Conservation (phyloP, 306 rosid species). For the Quercus berberidifolia region DNA sequence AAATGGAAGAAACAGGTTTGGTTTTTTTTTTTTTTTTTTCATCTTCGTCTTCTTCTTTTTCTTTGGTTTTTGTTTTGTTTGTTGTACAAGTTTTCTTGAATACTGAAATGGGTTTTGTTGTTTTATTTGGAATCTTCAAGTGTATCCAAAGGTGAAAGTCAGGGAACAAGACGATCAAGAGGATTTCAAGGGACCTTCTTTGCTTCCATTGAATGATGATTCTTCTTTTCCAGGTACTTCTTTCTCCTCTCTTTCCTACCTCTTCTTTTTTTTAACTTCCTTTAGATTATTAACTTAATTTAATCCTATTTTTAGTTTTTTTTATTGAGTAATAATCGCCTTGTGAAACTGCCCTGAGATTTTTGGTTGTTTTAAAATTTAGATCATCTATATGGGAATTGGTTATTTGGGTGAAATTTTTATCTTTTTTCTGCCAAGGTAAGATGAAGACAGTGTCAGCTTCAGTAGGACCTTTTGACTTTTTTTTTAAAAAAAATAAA, state of each 20-base stretch:
- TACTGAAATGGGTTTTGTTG: constrained; percentile 7
- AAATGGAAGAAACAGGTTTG: constrained; percentile 3
- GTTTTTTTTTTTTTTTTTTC: not conserved
- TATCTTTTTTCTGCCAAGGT: not conserved
- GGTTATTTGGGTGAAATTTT: not conserved
- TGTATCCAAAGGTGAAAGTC: constrained; percentile 33
- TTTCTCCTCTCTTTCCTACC: not conserved
- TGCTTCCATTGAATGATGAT: constrained; percentile 15
- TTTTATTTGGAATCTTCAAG: constrained; percentile 3
- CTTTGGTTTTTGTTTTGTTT: constrained; percentile 1
- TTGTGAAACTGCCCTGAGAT: not conserved
- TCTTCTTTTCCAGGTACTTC: constrained; percentile 21
- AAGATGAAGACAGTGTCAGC: not conserved
- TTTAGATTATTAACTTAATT: no score
- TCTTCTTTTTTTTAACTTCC: no score
- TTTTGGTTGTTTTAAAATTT: not conserved
- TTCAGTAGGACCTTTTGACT: not conserved
- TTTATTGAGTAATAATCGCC: not conserved
- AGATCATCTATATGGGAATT: not conserved
- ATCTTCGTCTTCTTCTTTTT: not conserved
- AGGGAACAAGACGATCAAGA: constrained; percentile 22
- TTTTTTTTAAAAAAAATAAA: not conserved
- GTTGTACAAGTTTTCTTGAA: not conserved
- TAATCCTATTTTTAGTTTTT: not conserved
- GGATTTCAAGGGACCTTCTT: constrained; percentile 22